A percentile compares a stretch with the other conserved stretches of the same genome.
These are phyloP conservation scores for Escovopsis sp. DNA, from an alignment of 2,329 filamentous ascomycete genomes.

Conservation along the genomic window DNA sequence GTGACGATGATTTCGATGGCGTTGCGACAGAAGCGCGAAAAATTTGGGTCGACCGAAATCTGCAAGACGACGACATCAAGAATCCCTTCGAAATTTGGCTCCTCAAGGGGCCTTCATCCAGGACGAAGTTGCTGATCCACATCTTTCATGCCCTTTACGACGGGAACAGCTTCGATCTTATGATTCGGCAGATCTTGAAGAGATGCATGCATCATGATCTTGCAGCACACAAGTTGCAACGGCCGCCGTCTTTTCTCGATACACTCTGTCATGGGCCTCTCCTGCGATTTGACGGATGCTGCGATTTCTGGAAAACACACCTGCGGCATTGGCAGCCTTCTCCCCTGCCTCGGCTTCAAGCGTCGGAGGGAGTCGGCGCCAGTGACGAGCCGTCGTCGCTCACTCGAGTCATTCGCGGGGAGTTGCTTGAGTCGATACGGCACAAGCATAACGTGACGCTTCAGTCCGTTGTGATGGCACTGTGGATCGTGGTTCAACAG, in stretches of 20 bases:
- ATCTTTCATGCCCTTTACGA: conserved; percentile 85
- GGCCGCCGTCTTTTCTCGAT: conserved; percentile 48
- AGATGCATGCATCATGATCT: conserved; percentile 7
- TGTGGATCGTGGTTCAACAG: conserved; percentile 52
- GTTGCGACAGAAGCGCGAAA: conserved; percentile 21
- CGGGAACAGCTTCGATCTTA: conserved; percentile 56
- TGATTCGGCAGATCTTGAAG: conserved; percentile 41
- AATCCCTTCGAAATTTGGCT: conserved; percentile 37
- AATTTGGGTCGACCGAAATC: conserved; percentile 40
- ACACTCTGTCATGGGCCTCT: conserved; percentile 57
- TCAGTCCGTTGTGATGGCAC: conserved; percentile 63
- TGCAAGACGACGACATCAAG: conserved; percentile 22
- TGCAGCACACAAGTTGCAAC: conserved; percentile 4
- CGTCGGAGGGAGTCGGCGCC: neutral
- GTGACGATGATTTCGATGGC: conserved; percentile 15
- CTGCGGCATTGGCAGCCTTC: conserved; percentile 22
- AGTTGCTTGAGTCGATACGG: conserved; percentile 35
- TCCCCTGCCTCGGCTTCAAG: conserved; percentile 6
- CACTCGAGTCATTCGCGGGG: conserved; percentile 19
- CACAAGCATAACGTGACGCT: conserved; percentile 53
- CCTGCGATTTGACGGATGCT: conserved; percentile 22
- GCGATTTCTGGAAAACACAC: conserved; percentile 52
- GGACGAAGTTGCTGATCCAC: conserved; percentile 38
- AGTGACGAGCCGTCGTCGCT: conserved; percentile 2
- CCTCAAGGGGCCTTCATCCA: conserved; percentile 13